Evolutionary conservation across 2,329 filamentous ascomycete genomes (phyloP), one percentile per base, ranked within the genome.

Genomic region (Escovopsis sp.): DNA sequence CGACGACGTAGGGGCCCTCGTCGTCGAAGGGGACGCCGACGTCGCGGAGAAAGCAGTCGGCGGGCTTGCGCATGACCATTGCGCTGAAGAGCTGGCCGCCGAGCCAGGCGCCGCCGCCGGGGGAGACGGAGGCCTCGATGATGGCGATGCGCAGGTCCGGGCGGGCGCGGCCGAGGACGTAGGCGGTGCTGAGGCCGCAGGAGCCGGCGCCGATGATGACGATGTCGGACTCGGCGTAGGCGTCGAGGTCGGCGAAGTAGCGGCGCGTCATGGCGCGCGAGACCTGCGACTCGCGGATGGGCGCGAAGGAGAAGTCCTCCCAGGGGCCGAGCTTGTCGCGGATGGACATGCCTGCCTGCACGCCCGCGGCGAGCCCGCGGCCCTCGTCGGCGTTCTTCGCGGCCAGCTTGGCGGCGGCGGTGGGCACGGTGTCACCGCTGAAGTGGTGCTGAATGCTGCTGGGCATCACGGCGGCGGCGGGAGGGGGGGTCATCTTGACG

Each of bases 21-120:
- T 94, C 85, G 55, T 94, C 88, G 58, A 81, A 94, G 0, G 84
- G 79, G 6, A 94, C 80, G 45, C 83, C 85, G 12, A 94, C 63
- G 55, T 93, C 85, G 36, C 73, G 69, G 45, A 94, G 69, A 69
- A 94, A 94, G 43, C 74, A 75, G 57, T 94, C 83, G 42, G 87
- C 87, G 11, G 88, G 86, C 70, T 91, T 93, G 55, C 87, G 82
- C 80, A 95, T 87, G 39, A 94, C 75, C 87, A 94, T 94, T 57
- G 87, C 87, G 47, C 79, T 85, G 76, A 95, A 94, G 45, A 94
- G 82, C 69, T 94, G 88, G 15, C 87, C 87, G 45, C 88, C 88
- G 38, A 94, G 77, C 87, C 87, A 94, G 47, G 86, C 87, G 55
- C 87, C 87, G 49, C 87, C 87, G 47, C 85, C 85, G 41, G 87